Evolutionary conservation across 176 grass and related monocot genomes (phyloP), one percentile per base, ranked within the genome.

Genomic region (Chrysopogon serrulatus): DNA sequence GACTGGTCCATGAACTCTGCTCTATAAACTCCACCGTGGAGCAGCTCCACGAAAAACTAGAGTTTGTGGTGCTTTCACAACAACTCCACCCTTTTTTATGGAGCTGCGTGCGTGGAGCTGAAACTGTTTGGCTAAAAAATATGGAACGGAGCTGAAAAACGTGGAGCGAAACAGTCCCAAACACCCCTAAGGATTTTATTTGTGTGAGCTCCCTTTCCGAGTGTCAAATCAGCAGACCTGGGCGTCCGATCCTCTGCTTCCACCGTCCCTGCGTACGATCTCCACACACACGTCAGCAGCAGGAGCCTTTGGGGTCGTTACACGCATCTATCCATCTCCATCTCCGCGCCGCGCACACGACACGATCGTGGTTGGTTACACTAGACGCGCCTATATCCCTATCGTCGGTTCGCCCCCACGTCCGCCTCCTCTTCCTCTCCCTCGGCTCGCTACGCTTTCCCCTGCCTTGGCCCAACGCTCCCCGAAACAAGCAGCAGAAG

Each of bases 321-420:
- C 83, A 48, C 65, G 72, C 83, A 21, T 26, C 84, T 37, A 57
- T 60, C 56, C 56, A 13, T 60, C 37, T 39, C 37, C 37, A 39
- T 82, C 83, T 57, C 79, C 65, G 7, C 37, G 34, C 19, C n/a
- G 65, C 32, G 72, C 72, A 23, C 73, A 75, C 73, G 44, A 34
- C 71, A 74, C 70, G 70, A 73, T 73, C 45, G 48, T 59, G 32
- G 33, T 37, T 77, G 74, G 74, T 27, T 76, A 8, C 74, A 26
- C 74, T 76, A 8, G 51, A 26, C 74, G 49, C 51, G 49, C 74
- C 74, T 59, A 37, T 59, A 73, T 57, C 51, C 18, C 5, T 12
- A 15, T 23, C 32, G 32, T 3, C 48, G 70, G 26, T 73, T 74
- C 45, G 45, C 18, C 72, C 18, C 45, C 72, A n/a, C 40, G 8